phyloP scores from a whole-genome alignment of 1,284 basidiomycete species.

The Gymnopus androsaceus region DNA sequence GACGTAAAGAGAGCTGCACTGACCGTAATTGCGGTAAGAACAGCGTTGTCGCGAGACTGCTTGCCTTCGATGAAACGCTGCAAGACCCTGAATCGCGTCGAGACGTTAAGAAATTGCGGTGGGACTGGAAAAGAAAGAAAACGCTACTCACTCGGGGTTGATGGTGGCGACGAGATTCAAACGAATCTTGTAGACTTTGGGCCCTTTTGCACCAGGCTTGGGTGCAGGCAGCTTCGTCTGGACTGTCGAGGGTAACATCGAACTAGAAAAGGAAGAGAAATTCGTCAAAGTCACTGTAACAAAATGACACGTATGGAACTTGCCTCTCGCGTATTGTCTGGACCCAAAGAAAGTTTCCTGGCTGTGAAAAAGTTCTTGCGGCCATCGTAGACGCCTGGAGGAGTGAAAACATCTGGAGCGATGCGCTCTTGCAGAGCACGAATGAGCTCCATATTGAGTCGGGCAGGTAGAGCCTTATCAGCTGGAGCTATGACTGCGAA shows the following conservation, averaged over 20 bases:
- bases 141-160: slow-evolving; percentile 55
- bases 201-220: slow-evolving; percentile 32
- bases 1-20: slow-evolving; percentile 15
- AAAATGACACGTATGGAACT: neutral
- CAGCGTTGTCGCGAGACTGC: slow-evolving; percentile 56
- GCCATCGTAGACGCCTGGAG: slow-evolving; percentile 67
- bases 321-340: slow-evolving; percentile 47
- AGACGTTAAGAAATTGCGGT: too few relatives aligned
- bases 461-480: slow-evolving; percentile 62
- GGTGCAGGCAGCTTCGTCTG: neutral
- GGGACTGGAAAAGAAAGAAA: neutral
- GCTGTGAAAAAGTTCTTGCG: slow-evolving; percentile 76
- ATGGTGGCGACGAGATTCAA: slow-evolving; percentile 57
- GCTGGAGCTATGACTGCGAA: slow-evolving; percentile 53
- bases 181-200: slow-evolving; percentile 52
- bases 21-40: slow-evolving; percentile 64
- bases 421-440: slow-evolving; percentile 52
- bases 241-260: slow-evolving; percentile 47
- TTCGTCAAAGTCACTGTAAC: neutral
- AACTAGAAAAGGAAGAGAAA: slow-evolving; percentile 44
- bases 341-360: slow-evolving; percentile 56
- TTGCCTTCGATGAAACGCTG: slow-evolving; percentile 54
- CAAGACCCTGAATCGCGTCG: slow-evolving; percentile 57
- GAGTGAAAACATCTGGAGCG: slow-evolving; percentile 41
- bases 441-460: slow-evolving; percentile 70